Conservation (phyloP, 208 protist species). For the Kentomonas sorsogonicus region DNA sequence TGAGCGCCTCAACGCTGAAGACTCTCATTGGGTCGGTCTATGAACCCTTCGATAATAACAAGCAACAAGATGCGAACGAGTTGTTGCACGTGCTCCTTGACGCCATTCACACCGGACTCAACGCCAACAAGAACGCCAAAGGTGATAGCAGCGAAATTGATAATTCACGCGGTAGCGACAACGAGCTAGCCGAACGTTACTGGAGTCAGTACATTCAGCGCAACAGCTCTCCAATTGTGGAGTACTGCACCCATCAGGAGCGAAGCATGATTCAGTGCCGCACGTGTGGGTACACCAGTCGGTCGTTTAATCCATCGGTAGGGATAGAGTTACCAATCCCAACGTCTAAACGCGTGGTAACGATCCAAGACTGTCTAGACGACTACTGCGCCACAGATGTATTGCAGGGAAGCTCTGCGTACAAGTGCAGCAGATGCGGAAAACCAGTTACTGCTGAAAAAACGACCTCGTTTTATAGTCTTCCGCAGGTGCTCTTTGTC, state of each 20-base stretch:
- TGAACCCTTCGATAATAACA: constrained; percentile 60
- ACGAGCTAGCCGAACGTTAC: constrained; percentile 60
- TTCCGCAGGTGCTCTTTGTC: constrained; percentile 74
- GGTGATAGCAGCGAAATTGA: constrained; percentile 44
- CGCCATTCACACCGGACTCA: constrained; percentile 89
- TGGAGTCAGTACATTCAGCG: constrained; percentile 73
- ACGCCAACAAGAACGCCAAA: constrained; percentile 39
- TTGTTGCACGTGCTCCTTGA: constrained; percentile 91
- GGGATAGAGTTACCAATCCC: constrained; percentile 78
- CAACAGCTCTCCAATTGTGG: constrained; percentile 93
- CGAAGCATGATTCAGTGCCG: constrained; percentile 63
- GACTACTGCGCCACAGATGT: constrained; percentile 74
- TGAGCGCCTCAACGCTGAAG: constrained; percentile 84
- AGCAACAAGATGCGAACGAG: constrained; percentile 91
- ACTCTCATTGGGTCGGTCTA: constrained; percentile 54
- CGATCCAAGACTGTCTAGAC: constrained; percentile 71
- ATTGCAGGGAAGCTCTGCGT: constrained; percentile 61
- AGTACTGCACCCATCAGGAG: constrained; percentile 80
- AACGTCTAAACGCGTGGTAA: constrained; percentile 13
- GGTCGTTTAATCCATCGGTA: constrained; percentile 49
- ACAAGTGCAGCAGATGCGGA: constrained; percentile 55
- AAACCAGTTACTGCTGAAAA: constrained; percentile 69
- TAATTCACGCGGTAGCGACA: constrained; percentile 62
- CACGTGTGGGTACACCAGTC: constrained; percentile 46
- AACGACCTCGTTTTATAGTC: constrained; percentile 68